A percentile compares a stretch with the other conserved stretches of the same genome.
Evolutionary conservation across 2,329 filamentous ascomycete genomes (phyloP).

Genomic region (Penicillium freii): DNA sequence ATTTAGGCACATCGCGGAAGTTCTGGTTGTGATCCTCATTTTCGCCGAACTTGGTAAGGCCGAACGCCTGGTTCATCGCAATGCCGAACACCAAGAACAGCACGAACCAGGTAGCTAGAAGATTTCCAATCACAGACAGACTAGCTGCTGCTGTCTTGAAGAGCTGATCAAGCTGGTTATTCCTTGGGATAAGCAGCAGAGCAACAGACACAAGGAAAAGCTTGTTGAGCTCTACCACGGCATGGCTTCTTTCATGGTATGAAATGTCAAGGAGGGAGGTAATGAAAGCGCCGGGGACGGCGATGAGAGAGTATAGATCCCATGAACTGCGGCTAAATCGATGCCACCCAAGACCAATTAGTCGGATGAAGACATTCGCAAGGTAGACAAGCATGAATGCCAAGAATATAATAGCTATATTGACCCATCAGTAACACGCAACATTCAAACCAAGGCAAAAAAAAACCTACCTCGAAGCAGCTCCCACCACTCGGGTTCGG

Average conservation of each 20-base stretch:
- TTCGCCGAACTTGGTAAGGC: conserved; percentile 79
- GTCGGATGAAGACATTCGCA: conserved; percentile 76
- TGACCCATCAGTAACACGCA: conserved; percentile 21
- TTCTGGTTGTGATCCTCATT: conserved; percentile 78
- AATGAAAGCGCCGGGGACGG: conserved; percentile 74
- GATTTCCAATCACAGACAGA: conserved; percentile 83
- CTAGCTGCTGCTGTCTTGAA: conserved; percentile 98
- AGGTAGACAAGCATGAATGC: conserved; percentile 78
- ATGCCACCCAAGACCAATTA: conserved; percentile 86
- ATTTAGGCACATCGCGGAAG: conserved; percentile 89
- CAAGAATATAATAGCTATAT: conserved; percentile 70
- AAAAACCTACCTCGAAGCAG: conserved; percentile 55
- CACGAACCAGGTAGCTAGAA: conserved; percentile 95
- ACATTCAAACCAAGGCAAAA: neutral
- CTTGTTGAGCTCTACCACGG: conserved; percentile 85
- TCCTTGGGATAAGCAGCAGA: conserved; percentile 86
- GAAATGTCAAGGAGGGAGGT: conserved; percentile 73
- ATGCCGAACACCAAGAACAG: conserved; percentile 96
- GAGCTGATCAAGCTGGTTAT: conserved; percentile 93
- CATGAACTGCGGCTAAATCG: conserved; percentile 90
- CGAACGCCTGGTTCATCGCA: conserved; percentile 92
- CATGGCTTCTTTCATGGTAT: conserved; percentile 47
- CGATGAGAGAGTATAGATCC: conserved; percentile 84
- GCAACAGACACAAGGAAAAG: conserved; percentile 88
- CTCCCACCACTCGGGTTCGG: conserved; percentile 71